A percentile compares a stretch with the other conserved stretches of the same genome.
Conservation (phyloP, 2,329 filamentous ascomycete species). For the Tolypocladium tropicale region DNA sequence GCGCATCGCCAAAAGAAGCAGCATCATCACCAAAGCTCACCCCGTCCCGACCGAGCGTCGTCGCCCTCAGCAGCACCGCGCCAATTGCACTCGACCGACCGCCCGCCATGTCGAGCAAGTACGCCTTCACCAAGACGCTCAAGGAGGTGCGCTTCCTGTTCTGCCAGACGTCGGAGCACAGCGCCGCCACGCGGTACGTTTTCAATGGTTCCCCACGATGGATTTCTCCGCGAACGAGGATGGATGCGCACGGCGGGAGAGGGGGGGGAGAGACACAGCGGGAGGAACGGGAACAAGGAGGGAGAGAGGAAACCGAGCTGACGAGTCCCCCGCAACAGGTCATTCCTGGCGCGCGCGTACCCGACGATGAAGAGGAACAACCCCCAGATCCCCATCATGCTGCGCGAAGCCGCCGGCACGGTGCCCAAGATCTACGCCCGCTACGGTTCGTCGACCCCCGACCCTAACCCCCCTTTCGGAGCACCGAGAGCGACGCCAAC, state of each 20-base stretch:
- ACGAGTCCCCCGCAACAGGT: slow-evolving; percentile 37
- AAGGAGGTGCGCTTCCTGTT: slow-evolving; percentile 97
- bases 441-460: slow-evolving; percentile 70
- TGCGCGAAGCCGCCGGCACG: slow-evolving; percentile 81
- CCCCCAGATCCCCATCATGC: slow-evolving; percentile 83
- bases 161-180: slow-evolving; percentile 88
- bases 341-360: slow-evolving; percentile 84
- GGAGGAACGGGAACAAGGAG: not conserved
- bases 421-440: slow-evolving; percentile 81
- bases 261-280: not conserved
- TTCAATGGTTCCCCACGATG: not conserved
- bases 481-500: not conserved
- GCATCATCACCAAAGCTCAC: not conserved
- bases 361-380: slow-evolving; percentile 99
- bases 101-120: slow-evolving; percentile 74
- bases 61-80: not conserved
- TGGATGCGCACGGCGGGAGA: not conserved
- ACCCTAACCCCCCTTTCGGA: not conserved
- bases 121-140: slow-evolving; percentile 77
- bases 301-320: not conserved
- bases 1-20: not conserved
- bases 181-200: slow-evolving; percentile 74
- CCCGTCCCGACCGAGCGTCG: not conserved
- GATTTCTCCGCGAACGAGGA: no score
- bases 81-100: not conserved